These are phyloP conservation scores for Ambrosia trifida DNA, from an alignment of 129 eudicot species.

Conservation along the genomic window DNA sequence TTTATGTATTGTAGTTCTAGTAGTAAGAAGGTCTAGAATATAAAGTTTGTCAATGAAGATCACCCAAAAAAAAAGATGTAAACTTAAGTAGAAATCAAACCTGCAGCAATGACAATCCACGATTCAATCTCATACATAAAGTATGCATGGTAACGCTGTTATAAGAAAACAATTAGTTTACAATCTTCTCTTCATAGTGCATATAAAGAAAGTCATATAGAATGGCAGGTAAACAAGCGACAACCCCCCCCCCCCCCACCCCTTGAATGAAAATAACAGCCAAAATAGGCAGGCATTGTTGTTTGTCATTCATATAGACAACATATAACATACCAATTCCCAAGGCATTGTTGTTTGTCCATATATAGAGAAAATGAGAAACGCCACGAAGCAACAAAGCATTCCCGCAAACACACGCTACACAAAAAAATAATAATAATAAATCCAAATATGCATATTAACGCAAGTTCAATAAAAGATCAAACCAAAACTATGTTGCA, in stretches of 20 bases:
- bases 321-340: conserved; percentile 64
- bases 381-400: conserved; percentile 52
- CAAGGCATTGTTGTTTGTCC: conserved; percentile 78
- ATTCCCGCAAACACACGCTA: conserved; percentile 66
- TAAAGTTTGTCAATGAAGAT: background rate
- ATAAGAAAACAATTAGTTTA: conserved; percentile 16
- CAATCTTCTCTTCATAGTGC: background rate
- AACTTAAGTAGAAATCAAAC: conserved; percentile 36
- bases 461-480: background rate
- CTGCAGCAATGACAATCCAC: conserved; percentile 74
- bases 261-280: background rate
- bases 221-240: too few relatives aligned
- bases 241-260: too few relatives aligned
- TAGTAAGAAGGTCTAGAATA: background rate
- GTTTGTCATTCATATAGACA: background rate
- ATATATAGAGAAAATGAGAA: conserved; percentile 69
- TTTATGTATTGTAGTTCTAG: background rate
- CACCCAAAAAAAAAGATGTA: background rate
- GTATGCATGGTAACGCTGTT: conserved; percentile 90
- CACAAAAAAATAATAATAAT: conserved; percentile 22
- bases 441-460: conserved; percentile 10
- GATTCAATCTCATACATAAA: conserved; percentile 89
- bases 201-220: background rate
- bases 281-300: background rate
- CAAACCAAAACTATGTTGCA: background rate